Conservation (phyloP, 2,329 filamentous ascomycete species). For the Arthrobotrys megalospora region DNA sequence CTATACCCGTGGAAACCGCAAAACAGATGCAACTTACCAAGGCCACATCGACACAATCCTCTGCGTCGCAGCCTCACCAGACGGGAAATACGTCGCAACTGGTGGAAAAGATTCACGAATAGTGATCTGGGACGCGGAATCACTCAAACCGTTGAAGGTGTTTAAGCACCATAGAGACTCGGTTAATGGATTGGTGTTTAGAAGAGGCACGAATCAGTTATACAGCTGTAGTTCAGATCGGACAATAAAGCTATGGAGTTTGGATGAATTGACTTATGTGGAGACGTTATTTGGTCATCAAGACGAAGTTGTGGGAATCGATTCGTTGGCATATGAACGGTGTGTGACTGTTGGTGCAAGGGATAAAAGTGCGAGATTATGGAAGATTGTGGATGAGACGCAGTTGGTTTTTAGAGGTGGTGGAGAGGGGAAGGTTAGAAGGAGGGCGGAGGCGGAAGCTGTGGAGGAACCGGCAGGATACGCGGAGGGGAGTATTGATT, state of each 20-base stretch:
- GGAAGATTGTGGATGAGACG: slow-evolving; percentile 96
- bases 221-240: slow-evolving; percentile 93
- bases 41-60: slow-evolving; percentile 87
- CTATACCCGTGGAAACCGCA: slow-evolving; percentile 68
- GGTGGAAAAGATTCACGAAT: slow-evolving; percentile 87
- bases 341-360: slow-evolving; percentile 92
- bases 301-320: slow-evolving; percentile 87
- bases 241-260: slow-evolving; percentile 94
- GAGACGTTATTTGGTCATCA: slow-evolving; percentile 98
- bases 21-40: slow-evolving; percentile 77
- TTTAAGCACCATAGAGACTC: slow-evolving; percentile 94
- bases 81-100: slow-evolving; percentile 91
- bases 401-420: slow-evolving; percentile 96
- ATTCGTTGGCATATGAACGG: slow-evolving; percentile 85
- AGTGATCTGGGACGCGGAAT: slow-evolving; percentile 88
- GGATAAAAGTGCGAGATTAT: slow-evolving; percentile 90
- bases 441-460: slow-evolving; percentile 65
- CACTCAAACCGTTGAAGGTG: slow-evolving; percentile 82
- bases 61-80: slow-evolving; percentile 86
- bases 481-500: slow-evolving; percentile 88
- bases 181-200: slow-evolving; percentile 87
- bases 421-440: slow-evolving; percentile 70
- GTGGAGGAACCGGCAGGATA: slow-evolving; percentile 66
- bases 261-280: slow-evolving; percentile 92
- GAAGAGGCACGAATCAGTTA: slow-evolving; percentile 88